Percentiles rank a stretch among this genome's conserved stretches.
Conservation (phyloP, 2,329 filamentous ascomycete genomes). For the Ceratocystis harringtonii region DNA sequence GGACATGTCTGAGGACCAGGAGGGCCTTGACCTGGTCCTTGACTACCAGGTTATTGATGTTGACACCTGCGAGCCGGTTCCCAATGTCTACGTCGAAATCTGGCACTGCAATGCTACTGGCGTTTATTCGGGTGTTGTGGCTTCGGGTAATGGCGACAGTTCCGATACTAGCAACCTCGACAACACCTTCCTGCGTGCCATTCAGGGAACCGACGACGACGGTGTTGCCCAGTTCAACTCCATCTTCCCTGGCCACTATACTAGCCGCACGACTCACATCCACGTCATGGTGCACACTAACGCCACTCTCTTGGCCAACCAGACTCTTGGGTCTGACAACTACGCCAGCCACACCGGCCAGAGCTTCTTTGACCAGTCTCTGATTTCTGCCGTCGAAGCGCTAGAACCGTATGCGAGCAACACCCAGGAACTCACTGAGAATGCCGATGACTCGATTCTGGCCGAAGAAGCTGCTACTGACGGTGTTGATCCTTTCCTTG, state of each 20-base stretch:
- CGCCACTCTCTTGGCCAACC: slow-evolving; percentile 31
- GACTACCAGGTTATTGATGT: slow-evolving; percentile 32
- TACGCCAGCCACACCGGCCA: slow-evolving; percentile 45
- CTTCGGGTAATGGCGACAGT: slow-evolving; percentile 25
- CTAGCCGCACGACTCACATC: slow-evolving; percentile 28
- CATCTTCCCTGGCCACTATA: slow-evolving; percentile 32
- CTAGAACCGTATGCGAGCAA: slow-evolving; percentile 32
- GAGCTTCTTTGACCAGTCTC: slow-evolving; percentile 44
- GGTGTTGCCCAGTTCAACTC: slow-evolving; percentile 30
- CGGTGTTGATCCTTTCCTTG: slow-evolving; percentile 41
- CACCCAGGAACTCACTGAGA: slow-evolving; percentile 31
- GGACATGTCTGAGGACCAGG: slow-evolving; percentile 29
- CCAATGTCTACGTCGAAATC: slow-evolving; percentile 28
- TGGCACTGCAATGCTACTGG: slow-evolving; percentile 34
- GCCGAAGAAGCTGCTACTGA: slow-evolving; percentile 31
- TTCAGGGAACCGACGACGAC: slow-evolving; percentile 27
- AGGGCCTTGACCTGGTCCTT: slow-evolving; percentile 28
- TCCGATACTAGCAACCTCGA: slow-evolving; percentile 22
- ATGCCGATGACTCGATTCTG: slow-evolving; percentile 36
- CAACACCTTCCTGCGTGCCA: slow-evolving; percentile 28
- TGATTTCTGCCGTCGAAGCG: slow-evolving; percentile 35
- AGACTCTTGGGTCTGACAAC: slow-evolving; percentile 33
- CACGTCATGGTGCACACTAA: slow-evolving; percentile 26
- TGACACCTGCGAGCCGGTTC: slow-evolving; percentile 28
- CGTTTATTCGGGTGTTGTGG: slow-evolving; percentile 30